These are phyloP conservation scores for Tetrapyrgos nigripes DNA, from an alignment of 1,284 basidiomycete genomes.

Conservation along the genomic window DNA sequence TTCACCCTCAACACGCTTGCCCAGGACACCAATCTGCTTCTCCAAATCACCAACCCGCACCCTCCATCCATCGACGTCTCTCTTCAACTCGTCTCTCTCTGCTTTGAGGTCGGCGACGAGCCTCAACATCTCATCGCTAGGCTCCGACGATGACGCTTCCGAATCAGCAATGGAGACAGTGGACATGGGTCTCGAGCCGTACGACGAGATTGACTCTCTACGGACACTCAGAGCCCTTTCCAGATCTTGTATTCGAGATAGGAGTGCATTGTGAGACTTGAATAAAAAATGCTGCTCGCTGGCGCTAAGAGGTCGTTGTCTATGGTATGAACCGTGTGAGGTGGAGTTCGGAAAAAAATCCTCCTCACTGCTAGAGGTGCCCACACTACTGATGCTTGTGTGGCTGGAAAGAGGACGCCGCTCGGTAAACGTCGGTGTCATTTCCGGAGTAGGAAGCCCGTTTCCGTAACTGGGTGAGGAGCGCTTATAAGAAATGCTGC, in stretches of 20 bases:
- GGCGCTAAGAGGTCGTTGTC: slow-evolving; percentile 56
- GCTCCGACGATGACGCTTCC: slow-evolving; percentile 53
- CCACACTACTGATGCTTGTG: slow-evolving; percentile 34
- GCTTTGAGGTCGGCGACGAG: slow-evolving; percentile 77
- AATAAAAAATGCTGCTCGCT: slow-evolving; percentile 84
- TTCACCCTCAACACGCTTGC: slow-evolving; percentile 71
- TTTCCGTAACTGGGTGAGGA: slow-evolving; percentile 49
- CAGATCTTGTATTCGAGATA: slow-evolving; percentile 79
- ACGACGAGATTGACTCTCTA: slow-evolving; percentile 8
- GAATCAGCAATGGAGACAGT: slow-evolving; percentile 58
- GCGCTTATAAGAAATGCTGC: slow-evolving; percentile 74
- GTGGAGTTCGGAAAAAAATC: slow-evolving; percentile 40
- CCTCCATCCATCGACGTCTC: slow-evolving; percentile 79
- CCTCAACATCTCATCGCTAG: slow-evolving; percentile 75
- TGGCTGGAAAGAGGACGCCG: slow-evolving; percentile 34
- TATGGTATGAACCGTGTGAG: slow-evolving; percentile 1
- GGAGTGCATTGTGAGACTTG: slow-evolving; percentile 79
- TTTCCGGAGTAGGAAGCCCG: slow-evolving; percentile 72
- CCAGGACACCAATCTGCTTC: slow-evolving; percentile 60
- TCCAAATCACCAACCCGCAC: slow-evolving; percentile 72
- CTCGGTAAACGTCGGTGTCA: slow-evolving; percentile 66
- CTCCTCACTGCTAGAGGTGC: slow-evolving; percentile 37
- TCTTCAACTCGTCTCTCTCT: slow-evolving; percentile 80
- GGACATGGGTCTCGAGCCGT: slow-evolving; percentile 43
- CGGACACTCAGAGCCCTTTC: slow-evolving; percentile 64